Percentiles rank a stretch among this genome's conserved stretches.
phyloP scores from a whole-genome alignment of 495 filamentous ascomycete genomes.

The Collariella sp. region DNA sequence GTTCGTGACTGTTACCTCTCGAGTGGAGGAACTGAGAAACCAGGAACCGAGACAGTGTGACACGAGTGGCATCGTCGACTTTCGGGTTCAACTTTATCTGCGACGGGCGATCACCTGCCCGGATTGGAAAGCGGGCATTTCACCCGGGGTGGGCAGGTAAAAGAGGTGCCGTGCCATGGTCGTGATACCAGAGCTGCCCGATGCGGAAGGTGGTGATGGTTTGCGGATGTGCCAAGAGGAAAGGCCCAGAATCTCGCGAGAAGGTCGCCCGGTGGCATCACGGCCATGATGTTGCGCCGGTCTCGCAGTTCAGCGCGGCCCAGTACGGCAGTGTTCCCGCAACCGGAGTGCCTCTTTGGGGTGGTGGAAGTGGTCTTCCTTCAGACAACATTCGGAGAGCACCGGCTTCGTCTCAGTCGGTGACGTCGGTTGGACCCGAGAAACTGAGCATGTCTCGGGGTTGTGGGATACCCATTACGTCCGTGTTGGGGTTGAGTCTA shows the following conservation, averaged over 20 bases:
- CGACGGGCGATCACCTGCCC: conserved; percentile 5
- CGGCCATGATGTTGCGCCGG: neutral
- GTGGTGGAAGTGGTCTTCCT: too few species aligned
- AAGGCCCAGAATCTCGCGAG: neutral
- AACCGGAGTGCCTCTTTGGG: too few species aligned
- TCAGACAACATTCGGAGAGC: too few species aligned
- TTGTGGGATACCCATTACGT: too few species aligned
- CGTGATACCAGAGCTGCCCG: neutral
- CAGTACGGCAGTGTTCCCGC: neutral
- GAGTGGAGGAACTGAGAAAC: neutral
- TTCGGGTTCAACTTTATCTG: neutral
- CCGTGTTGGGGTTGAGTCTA: too few species aligned
- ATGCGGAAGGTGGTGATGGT: conserved; percentile 8
- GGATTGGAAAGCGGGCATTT: conserved; percentile 7
- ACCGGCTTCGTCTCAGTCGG: too few species aligned
- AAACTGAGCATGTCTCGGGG: too few species aligned
- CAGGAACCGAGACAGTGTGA: neutral
- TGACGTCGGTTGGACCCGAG: too few species aligned
- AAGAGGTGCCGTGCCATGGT: conserved; percentile 1
- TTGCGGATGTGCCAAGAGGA: conserved; percentile 10
- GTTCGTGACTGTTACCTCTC: neutral
- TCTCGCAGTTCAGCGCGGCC: neutral
- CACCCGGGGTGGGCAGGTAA: conserved; percentile 12
- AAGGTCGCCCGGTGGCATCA: neutral
- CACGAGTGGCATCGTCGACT: neutral